Evolutionary conservation across 306 rosid species (phyloP), one percentile per base, ranked within the genome.

Genomic region (Sindora glabra): DNA sequence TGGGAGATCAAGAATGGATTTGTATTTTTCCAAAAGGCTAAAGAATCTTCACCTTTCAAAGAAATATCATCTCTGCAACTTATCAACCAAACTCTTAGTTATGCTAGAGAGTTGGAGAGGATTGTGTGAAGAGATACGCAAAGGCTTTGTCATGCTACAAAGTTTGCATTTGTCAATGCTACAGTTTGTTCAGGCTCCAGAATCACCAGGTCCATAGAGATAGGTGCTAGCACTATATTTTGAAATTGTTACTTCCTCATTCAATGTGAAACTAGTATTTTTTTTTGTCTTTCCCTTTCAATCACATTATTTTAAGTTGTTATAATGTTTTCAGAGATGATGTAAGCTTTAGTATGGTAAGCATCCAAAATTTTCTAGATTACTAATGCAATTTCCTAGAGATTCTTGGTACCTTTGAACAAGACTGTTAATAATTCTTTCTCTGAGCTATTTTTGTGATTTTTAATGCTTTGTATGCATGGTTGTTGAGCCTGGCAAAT

Each of bases 41-140:
- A 89, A 75, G 99, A 89, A 36, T 78, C 95, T 17, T 81, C 94
- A 34, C 99, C 99, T 12, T 83, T 94, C 94, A 92, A 89, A 84
- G 99, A 92, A 69, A 92, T 92, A 40, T 96, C 96, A 30, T 92
- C 95, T 26, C 79, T 92, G 71, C 99, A 89, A 69, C 94, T 92
- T 48, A 92, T 92, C 87, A 92, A 92, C 79, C 96, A 92, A 74
- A 92, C 99, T 0, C 99, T 89, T 34, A 92, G 99, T 68, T 92
- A 89, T 39, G 96, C 99, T 14, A 82, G 99, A 77, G 99, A 92
- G 81, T 84, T 92, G 86, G 99, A 92, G 96, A 81, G 99, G 79
- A 92, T 92, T 73, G 97, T 92, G 71, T 89, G 67, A 79, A 52
- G 51, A 68, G 54, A 53, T 46, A 59, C 44, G 39, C 56, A 18